Evolutionary conservation across 1,284 basidiomycete genomes (phyloP).

Genomic region (Mycena citricolor): DNA sequence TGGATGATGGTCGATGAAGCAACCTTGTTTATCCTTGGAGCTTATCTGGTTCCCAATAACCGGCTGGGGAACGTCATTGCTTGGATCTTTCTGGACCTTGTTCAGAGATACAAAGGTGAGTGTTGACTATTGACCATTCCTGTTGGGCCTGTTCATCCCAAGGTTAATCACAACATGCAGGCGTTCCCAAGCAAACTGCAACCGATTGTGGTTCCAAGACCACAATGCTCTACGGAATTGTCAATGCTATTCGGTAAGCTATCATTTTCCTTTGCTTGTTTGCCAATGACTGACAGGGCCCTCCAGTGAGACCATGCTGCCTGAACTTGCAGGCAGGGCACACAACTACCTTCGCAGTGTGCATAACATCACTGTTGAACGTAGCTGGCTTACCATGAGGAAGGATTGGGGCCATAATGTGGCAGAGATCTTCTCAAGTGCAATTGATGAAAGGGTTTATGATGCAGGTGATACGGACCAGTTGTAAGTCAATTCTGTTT

Average conservation of each 20-base stretch:
- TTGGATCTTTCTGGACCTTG: constrained; percentile 33
- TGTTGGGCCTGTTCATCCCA: no score
- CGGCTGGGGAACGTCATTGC: constrained; percentile 27
- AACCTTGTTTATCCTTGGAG: constrained; percentile 31
- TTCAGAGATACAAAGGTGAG: constrained; percentile 32
- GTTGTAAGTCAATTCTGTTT: constrained; percentile 22
- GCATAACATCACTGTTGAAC: constrained; percentile 33
- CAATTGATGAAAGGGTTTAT: constrained; percentile 23
- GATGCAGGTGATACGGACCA: constrained; percentile 26
- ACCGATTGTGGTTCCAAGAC: constrained; percentile 39
- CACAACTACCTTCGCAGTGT: constrained; percentile 30
- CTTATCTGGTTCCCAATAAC: constrained; percentile 40
- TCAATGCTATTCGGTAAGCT: constrained; percentile 32
- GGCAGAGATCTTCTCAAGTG: no score
- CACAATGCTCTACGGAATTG: constrained; percentile 29
- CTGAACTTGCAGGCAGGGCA: constrained; percentile 23
- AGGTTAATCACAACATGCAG: constrained; percentile 26
- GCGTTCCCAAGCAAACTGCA: constrained; percentile 34
- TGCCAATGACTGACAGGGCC: no score
- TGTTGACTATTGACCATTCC: no score
- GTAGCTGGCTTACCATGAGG: constrained; percentile 33
- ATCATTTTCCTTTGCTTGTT: not conserved
- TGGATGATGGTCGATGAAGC: constrained; percentile 34
- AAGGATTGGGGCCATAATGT: no score
- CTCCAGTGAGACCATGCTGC: constrained; percentile 13